Conservation (phyloP, 371 early-diverging fungal species). For the Mortierella sp. region DNA sequence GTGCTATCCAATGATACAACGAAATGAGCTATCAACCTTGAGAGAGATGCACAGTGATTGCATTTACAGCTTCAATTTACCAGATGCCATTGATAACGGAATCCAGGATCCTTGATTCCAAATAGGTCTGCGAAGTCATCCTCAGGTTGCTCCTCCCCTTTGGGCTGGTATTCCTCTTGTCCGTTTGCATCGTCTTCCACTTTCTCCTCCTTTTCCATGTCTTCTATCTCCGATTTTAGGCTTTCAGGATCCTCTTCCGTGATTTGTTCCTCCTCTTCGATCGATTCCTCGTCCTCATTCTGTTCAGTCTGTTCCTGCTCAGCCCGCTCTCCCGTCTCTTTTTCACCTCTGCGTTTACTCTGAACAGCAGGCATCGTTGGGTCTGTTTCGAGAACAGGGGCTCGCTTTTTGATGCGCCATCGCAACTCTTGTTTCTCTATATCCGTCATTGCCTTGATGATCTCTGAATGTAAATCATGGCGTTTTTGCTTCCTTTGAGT, state of each 20-base stretch:
- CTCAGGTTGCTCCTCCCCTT: constrained; percentile 20
- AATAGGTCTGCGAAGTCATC: constrained; percentile 34
- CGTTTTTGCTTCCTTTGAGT: constrained; percentile 10
- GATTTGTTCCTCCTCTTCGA: not conserved
- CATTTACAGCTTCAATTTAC: no score
- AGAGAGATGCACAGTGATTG: no score
- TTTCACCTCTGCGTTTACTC: not conserved
- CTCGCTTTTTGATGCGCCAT: constrained; percentile 32
- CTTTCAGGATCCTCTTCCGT: constrained; percentile 1
- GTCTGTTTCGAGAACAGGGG: constrained; percentile 4
- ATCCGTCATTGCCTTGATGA: constrained; percentile 10
- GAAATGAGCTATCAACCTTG: no score
- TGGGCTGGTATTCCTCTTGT: constrained; percentile 12
- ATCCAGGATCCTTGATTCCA: constrained; percentile 79
- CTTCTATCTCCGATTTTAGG: not conserved
- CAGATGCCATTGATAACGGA: constrained; percentile 85
- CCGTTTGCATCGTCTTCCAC: constrained; percentile 1
- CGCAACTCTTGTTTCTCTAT: constrained; percentile 24
- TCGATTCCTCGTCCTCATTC: not conserved
- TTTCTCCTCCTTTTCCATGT: constrained; percentile 3
- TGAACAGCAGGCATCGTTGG: not conserved
- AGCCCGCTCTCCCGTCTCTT: constrained; percentile 2
- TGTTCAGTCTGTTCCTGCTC: not conserved
- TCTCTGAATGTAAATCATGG: constrained; percentile 6
- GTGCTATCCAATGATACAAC: constrained; percentile 56